Conservation (phyloP, 2,329 filamentous ascomycete species). For the Scortechinia acanthostroma region DNA sequence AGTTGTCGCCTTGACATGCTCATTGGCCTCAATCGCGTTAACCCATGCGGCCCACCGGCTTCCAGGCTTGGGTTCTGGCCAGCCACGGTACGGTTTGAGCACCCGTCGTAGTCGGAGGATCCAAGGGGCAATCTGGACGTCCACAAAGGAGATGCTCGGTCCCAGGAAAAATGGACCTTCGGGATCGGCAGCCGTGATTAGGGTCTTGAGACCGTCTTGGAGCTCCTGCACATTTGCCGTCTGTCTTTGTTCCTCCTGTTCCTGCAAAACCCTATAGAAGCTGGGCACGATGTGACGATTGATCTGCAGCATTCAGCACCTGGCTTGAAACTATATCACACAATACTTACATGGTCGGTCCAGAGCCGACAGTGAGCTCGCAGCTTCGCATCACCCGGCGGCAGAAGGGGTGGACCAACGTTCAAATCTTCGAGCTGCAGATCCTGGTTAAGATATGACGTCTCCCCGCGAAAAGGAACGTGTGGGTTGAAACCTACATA, state of each 20-base stretch:
- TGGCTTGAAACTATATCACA: background rate
- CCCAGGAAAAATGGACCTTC: constrained; percentile 22
- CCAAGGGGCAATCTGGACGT: constrained; percentile 28
- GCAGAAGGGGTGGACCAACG: constrained; percentile 51
- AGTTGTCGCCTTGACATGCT: constrained; percentile 24
- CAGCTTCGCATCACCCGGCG: constrained; percentile 52
- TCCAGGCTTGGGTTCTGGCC: constrained; percentile 20
- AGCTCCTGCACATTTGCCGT: background rate
- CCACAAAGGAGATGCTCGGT: constrained; percentile 20
- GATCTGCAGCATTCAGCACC: background rate
- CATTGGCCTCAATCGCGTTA: constrained; percentile 23
- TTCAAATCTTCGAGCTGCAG: constrained; percentile 69
- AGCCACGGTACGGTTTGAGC: constrained; percentile 25
- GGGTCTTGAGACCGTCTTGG: background rate
- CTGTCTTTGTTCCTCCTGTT: background rate
- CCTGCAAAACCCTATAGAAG: background rate
- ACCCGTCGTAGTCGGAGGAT: constrained; percentile 24
- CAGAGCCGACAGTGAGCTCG: constrained; percentile 73
- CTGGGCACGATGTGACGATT: constrained; percentile 1
- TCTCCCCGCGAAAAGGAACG: constrained; percentile 3
- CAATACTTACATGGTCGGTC: constrained; percentile 63
- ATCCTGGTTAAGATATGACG: constrained; percentile 5
- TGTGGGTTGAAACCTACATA: constrained; percentile 47
- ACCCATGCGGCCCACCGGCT: constrained; percentile 25
- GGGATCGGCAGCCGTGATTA: background rate